These are phyloP conservation scores for Rugonectria rugulosa DNA, from an alignment of 2,329 filamentous ascomycete genomes.

Conservation along the genomic window DNA sequence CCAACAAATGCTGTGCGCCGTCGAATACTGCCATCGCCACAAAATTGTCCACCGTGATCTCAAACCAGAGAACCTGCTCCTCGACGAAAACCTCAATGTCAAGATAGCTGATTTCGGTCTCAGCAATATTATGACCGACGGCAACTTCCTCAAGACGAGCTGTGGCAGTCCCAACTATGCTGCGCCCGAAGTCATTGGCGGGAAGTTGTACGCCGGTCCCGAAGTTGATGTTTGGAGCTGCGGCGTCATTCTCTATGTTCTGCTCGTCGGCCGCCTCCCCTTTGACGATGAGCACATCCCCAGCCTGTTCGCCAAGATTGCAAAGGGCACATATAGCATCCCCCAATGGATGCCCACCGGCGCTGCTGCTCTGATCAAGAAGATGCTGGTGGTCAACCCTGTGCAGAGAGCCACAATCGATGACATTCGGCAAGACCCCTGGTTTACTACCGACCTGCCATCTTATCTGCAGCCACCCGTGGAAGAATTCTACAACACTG, in stretches of 20 bases:
- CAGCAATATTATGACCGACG: constrained; percentile 99
- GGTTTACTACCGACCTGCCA: constrained; percentile 90
- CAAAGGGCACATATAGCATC: constrained; percentile 90
- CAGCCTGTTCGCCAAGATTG: constrained; percentile 96
- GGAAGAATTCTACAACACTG: constrained; percentile 92
- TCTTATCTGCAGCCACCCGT: constrained; percentile 85
- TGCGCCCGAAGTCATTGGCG: constrained; percentile 95
- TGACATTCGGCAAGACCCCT: constrained; percentile 91
- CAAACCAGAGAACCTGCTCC: constrained; percentile 94
- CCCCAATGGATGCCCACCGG: constrained; percentile 90
- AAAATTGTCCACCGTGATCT: constrained; percentile 98
- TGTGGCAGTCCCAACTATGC: constrained; percentile 99
- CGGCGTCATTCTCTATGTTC: constrained; percentile 87
- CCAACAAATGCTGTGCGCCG: constrained; percentile 98
- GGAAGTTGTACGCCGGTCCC: constrained; percentile 95
- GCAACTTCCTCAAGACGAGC: constrained; percentile 98
- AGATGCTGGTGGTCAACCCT: constrained; percentile 94
- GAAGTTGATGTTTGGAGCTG: constrained; percentile 99
- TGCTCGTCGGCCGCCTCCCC: constrained; percentile 82
- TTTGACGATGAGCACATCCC: constrained; percentile 99
- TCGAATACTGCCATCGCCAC: constrained; percentile 98
- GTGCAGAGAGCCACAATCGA: constrained; percentile 93
- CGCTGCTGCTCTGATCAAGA: constrained; percentile 82
- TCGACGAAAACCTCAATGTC: constrained; percentile 95
- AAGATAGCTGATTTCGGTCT: constrained; percentile 99